Conservation (phyloP, 208 protist species). For the Eutreptiella sp. region DNA sequence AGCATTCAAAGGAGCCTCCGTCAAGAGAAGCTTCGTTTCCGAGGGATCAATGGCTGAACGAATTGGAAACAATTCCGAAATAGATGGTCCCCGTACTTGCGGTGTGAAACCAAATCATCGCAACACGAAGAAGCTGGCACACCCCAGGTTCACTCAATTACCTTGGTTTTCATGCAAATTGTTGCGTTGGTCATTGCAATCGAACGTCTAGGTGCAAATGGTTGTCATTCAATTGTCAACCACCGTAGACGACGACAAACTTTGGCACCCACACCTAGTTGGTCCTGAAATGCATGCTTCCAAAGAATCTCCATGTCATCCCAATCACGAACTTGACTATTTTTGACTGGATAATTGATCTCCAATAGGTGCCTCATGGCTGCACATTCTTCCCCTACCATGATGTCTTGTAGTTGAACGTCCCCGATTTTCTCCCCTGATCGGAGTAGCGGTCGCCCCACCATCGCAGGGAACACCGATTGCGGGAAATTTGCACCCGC, state of each 20-base stretch:
- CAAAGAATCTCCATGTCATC: slow-evolving; percentile 92
- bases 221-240: too few relatives aligned
- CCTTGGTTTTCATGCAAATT: too few relatives aligned
- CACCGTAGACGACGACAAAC: too few relatives aligned
- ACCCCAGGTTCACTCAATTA: too few relatives aligned
- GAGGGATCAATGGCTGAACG: slow-evolving; percentile 35
- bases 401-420: slow-evolving; percentile 64
- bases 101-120: too few relatives aligned
- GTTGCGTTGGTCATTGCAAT: too few relatives aligned
- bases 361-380: slow-evolving; percentile 68
- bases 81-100: too few relatives aligned
- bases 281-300: slow-evolving; percentile 82
- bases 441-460: slow-evolving; percentile 85
- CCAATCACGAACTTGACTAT: slow-evolving; percentile 94
- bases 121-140: too few relatives aligned
- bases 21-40: slow-evolving; percentile 76
- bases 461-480: slow-evolving; percentile 89
- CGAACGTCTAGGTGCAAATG: too few relatives aligned
- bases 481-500: slow-evolving; percentile 90
- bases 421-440: slow-evolving; percentile 49
- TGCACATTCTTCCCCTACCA: slow-evolving; percentile 84
- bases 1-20: slow-evolving; percentile 90
- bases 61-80: too few relatives aligned
- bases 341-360: slow-evolving; percentile 86
- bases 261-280: slow-evolving; percentile 37